These are phyloP conservation scores for Cornus florida DNA, from an alignment of 148 eudicot species.

Conservation along the genomic window DNA sequence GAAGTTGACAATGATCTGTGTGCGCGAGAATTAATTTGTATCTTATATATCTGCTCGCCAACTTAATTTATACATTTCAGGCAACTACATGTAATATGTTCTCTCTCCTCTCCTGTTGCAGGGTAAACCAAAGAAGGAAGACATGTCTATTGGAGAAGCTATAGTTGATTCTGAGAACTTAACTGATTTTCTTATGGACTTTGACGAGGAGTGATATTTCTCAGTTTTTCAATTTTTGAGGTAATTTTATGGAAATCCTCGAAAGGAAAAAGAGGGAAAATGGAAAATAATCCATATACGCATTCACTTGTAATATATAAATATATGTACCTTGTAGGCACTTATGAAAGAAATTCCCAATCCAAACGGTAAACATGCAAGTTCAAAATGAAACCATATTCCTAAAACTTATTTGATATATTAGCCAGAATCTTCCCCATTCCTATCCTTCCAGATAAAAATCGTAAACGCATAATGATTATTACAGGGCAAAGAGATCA, in stretches of 20 bases:
- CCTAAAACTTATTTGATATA: neutral
- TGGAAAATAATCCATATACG: neutral
- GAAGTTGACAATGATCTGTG: neutral
- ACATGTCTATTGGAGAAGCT: slow-evolving; percentile 83
- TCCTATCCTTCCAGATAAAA: neutral
- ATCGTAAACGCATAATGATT: neutral
- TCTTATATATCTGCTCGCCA: neutral
- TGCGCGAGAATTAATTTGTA: neutral
- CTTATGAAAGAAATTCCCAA: neutral
- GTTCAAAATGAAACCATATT: neutral
- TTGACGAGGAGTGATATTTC: slow-evolving; percentile 59
- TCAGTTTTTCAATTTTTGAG: neutral
- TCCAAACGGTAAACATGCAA: neutral
- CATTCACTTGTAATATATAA: neutral
- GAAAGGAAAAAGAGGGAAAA: neutral
- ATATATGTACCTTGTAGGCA: neutral
- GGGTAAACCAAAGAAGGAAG: slow-evolving; percentile 69
- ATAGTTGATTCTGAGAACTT: slow-evolving; percentile 90
- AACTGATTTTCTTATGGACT: slow-evolving; percentile 93
- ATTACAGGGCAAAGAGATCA: neutral
- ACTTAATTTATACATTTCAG: slow-evolving; percentile 3
- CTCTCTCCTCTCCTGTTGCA: slow-evolving; percentile 29
- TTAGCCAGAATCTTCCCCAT: neutral
- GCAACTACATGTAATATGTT: neutral
- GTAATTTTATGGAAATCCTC: slow-evolving; percentile 9